phyloP scores from a whole-genome alignment of 2,329 filamentous ascomycete genomes.

The Pyricularia grisea region DNA sequence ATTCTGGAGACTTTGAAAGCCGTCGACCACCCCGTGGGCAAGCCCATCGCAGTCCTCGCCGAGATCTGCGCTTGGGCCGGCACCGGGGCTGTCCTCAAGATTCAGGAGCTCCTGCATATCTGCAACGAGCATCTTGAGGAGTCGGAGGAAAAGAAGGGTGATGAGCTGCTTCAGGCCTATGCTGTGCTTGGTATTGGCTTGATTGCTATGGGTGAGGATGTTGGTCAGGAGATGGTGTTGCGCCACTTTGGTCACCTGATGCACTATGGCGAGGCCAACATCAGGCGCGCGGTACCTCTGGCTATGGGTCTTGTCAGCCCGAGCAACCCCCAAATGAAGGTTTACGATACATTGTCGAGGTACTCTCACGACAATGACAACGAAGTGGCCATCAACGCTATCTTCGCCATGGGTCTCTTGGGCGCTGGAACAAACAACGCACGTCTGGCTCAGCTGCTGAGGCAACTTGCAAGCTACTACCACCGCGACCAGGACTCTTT shows the following conservation, averaged over 20 bases:
- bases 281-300: slow-evolving; percentile 88
- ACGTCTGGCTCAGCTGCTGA: slow-evolving; percentile 82
- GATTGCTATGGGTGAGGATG: slow-evolving; percentile 96
- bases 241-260: slow-evolving; percentile 96
- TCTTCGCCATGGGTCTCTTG: slow-evolving; percentile 96
- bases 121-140: slow-evolving; percentile 98
- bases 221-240: slow-evolving; percentile 97
- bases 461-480: slow-evolving; percentile 96
- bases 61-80: slow-evolving; percentile 98
- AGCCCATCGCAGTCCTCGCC: slow-evolving; percentile 86
- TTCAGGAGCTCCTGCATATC: slow-evolving; percentile 93
- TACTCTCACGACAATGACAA: slow-evolving; percentile 99
- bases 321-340: slow-evolving; percentile 99
- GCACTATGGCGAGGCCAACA: slow-evolving; percentile 98
- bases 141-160: slow-evolving; percentile 86
- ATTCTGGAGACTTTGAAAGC: slow-evolving; percentile 94
- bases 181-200: slow-evolving; percentile 89
- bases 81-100: slow-evolving; percentile 91
- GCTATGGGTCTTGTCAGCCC: slow-evolving; percentile 96
- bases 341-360: slow-evolving; percentile 93
- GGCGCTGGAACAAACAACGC: slow-evolving; percentile 98
- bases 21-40: slow-evolving; percentile 93
- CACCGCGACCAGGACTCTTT: slow-evolving; percentile 91
- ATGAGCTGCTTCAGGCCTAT: slow-evolving; percentile 91
- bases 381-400: slow-evolving; percentile 95